Conservation (phyloP, 768 basidiomycete species). For the Tylopilus intermedius region DNA sequence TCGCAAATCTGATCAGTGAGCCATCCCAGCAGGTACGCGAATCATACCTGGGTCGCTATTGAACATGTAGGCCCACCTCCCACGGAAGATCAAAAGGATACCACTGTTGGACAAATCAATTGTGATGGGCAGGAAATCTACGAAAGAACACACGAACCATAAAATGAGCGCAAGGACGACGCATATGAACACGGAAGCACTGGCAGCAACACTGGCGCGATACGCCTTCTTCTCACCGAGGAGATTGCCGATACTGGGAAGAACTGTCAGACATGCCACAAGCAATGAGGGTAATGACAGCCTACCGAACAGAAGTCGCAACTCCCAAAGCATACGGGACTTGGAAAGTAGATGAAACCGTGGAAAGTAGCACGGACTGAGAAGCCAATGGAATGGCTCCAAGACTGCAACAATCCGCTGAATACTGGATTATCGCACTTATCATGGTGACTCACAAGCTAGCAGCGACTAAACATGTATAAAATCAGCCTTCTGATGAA, state of each 20-base stretch:
- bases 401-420: constrained; percentile 43
- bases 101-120: constrained; percentile 29
- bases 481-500: neutral
- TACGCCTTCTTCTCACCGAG: constrained; percentile 73
- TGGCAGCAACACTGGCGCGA: constrained; percentile 67
- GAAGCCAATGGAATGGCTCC: constrained; percentile 81
- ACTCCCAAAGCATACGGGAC: constrained; percentile 78
- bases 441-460: constrained; percentile 38
- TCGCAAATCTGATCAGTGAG: neutral
- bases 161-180: constrained; percentile 54
- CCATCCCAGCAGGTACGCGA: neutral
- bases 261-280: neutral
- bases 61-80: constrained; percentile 72
- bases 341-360: constrained; percentile 73
- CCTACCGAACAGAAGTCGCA: constrained; percentile 78
- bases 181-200: constrained; percentile 60
- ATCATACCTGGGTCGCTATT: constrained; percentile 54
- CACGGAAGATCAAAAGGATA: constrained; percentile 55
- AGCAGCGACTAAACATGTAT: constrained; percentile 39
- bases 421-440: neutral
- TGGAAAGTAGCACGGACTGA: constrained; percentile 79
- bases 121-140: neutral
- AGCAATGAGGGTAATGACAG: constrained; percentile 2
- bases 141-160: constrained; percentile 38
- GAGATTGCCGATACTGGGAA: constrained; percentile 73